Evolutionary conservation across 495 filamentous ascomycete genomes (phyloP).

Genomic region (Aspergillus taichungensis): DNA sequence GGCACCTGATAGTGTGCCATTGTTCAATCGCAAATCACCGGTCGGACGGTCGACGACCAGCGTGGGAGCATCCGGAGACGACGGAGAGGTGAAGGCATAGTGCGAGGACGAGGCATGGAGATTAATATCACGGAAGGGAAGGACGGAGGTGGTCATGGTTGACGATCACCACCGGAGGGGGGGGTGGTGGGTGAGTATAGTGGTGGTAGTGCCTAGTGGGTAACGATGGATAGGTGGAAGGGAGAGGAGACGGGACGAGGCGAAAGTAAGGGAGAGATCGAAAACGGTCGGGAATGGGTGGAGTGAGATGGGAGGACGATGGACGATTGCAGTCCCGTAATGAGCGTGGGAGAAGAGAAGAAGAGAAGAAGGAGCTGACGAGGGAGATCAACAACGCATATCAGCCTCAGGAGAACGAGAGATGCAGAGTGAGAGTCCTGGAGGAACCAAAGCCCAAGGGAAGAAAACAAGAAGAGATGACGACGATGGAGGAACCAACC

Average conservation of each 20-base stretch:
- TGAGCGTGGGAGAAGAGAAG: background rate
- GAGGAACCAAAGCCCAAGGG: too few relatives aligned
- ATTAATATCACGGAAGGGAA: slow-evolving; percentile 94
- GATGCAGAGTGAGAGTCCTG: too few relatives aligned
- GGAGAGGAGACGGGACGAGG: too few relatives aligned
- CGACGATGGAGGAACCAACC: too few relatives aligned
- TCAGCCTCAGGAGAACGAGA: too few relatives aligned
- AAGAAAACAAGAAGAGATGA: too few relatives aligned
- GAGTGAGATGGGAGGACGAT: too few relatives aligned
- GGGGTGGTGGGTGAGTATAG: background rate
- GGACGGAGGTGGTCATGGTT: slow-evolving; percentile 47
- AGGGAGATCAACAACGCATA: slow-evolving; percentile 3
- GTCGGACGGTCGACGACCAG: slow-evolving; percentile 85
- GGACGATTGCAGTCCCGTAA: too few relatives aligned
- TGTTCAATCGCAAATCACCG: slow-evolving; percentile 79
- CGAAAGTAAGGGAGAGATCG: background rate
- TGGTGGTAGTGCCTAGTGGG: background rate
- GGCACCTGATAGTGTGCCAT: slow-evolving; percentile 61
- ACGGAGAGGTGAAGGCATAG: slow-evolving; percentile 95
- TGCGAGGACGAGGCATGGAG: slow-evolving; percentile 81
- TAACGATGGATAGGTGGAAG: too few relatives aligned
- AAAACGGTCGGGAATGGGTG: background rate
- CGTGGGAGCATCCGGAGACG: slow-evolving; percentile 76
- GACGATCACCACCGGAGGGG: slow-evolving; percentile 3
- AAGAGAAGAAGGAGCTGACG: too few relatives aligned